Conservation (phyloP, 1,139 yeast species). For the Saccharomycopsis hybrid region DNA sequence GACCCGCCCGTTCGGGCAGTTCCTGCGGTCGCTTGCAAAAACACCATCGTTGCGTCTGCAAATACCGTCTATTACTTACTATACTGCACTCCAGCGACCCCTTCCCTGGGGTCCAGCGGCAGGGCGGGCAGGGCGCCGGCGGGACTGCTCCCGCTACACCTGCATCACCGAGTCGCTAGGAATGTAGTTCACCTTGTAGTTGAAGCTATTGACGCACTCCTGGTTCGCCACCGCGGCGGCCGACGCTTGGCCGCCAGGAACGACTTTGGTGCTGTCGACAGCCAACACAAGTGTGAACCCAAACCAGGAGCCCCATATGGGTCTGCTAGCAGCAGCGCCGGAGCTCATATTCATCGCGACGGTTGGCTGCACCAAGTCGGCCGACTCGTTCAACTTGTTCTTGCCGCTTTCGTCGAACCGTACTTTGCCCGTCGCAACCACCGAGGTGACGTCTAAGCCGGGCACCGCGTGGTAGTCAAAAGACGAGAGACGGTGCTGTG, state of each 20-base stretch:
- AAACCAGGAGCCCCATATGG: conserved; percentile 61
- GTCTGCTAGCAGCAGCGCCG: conserved; percentile 27
- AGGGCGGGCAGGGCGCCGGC: too few relatives aligned
- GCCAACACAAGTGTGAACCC: conserved; percentile 57
- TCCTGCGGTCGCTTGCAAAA: too few relatives aligned
- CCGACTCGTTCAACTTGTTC: conserved; percentile 24
- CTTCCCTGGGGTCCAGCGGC: too few relatives aligned
- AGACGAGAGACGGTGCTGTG: conserved; percentile 60
- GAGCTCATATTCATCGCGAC: conserved; percentile 21
- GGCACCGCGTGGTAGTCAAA: conserved; percentile 70
- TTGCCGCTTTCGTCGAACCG: conserved; percentile 51
- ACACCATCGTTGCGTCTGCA: too few relatives aligned
- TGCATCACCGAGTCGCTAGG: conserved; percentile 51
- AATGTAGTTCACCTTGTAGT: conserved; percentile 58
- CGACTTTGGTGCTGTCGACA: conserved; percentile 34
- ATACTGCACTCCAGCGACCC: too few relatives aligned
- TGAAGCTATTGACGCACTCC: conserved; percentile 46
- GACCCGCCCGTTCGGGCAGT: too few relatives aligned
- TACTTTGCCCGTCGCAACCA: conserved; percentile 57
- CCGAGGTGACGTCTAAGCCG: conserved; percentile 50
- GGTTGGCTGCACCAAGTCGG: conserved; percentile 27
- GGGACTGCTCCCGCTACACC: too few relatives aligned
- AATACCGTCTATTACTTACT: too few relatives aligned
- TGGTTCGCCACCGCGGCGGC: too few relatives aligned
- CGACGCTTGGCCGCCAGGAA: conserved; percentile 34